A percentile compares a stretch with the other conserved stretches of the same genome.
Evolutionary conservation across 345 rosid genomes (phyloP).

Genomic region (Turnera subulata): DNA sequence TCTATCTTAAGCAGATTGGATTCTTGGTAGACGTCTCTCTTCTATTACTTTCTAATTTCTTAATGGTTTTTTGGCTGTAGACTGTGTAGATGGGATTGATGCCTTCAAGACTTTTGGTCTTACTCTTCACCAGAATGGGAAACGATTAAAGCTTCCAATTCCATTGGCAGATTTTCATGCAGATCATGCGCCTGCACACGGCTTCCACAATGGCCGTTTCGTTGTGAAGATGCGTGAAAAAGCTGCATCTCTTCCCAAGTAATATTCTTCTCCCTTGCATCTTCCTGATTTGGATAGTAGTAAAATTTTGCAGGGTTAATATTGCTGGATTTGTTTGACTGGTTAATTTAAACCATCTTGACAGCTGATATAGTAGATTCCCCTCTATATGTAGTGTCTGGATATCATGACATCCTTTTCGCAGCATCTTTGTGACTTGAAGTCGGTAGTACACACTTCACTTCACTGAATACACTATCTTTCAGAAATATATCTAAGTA

Average conservation of each 20-base stretch:
- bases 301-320: neutral
- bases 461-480: no score
- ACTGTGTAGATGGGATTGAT: conserved; percentile 54
- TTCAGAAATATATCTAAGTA: no score
- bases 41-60: neutral
- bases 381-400: no score
- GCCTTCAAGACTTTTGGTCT: conserved; percentile 49
- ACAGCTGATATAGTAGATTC: no score
- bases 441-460: no score
- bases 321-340: no score
- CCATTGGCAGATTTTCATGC: conserved; percentile 43
- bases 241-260: conserved; percentile 48
- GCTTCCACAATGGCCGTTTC: conserved; percentile 62
- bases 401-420: no score
- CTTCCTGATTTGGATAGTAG: neutral
- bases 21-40: no score
- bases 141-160: conserved; percentile 30
- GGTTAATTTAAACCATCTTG: no score
- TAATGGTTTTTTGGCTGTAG: conserved; percentile 17
- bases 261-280: neutral
- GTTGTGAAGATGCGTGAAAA: conserved; percentile 50
- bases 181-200: conserved; percentile 46
- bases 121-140: conserved; percentile 50
- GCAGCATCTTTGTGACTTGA: no score
- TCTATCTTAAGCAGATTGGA: neutral